phyloP scores from a whole-genome alignment of 352 stramenopile genomes.

The Phytophthora sansomeana region DNA sequence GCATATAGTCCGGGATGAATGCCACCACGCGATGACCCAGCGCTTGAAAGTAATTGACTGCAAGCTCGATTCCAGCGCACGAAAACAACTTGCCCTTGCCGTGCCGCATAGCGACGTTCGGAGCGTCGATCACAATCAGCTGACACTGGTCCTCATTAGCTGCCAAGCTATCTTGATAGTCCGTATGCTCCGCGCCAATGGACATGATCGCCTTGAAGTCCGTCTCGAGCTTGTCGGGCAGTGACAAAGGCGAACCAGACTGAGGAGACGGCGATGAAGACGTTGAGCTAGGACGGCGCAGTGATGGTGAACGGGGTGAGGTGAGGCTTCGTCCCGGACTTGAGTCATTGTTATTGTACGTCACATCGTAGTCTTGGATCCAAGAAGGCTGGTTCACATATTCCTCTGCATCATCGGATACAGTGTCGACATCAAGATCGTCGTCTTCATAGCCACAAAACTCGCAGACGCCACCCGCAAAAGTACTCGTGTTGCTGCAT shows the following conservation, averaged over 20 bases:
- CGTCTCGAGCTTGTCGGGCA: slow-evolving; percentile 13
- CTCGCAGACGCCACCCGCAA: slow-evolving; percentile 39
- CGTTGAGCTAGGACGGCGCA: not conserved
- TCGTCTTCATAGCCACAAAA: slow-evolving; percentile 55
- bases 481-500: slow-evolving; percentile 50
- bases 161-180: slow-evolving; percentile 31
- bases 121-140: slow-evolving; percentile 73
- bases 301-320: not conserved
- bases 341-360: slow-evolving; percentile 16
- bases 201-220: slow-evolving; percentile 57
- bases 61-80: slow-evolving; percentile 74
- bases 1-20: slow-evolving; percentile 87
- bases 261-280: slow-evolving; percentile 12
- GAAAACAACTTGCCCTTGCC: slow-evolving; percentile 82
- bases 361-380: slow-evolving; percentile 20
- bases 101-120: slow-evolving; percentile 87
- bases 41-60: slow-evolving; percentile 72
- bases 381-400: slow-evolving; percentile 8
- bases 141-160: slow-evolving; percentile 36
- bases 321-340: slow-evolving; percentile 2
- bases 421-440: slow-evolving; percentile 10
- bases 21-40: slow-evolving; percentile 81
- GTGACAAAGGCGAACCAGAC: slow-evolving; percentile 4
- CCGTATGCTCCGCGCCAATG: slow-evolving; percentile 44
- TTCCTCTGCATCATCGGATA: slow-evolving; percentile 19